These are phyloP conservation scores for Linum trigynum DNA, from an alignment of 345 rosid species.

Conservation along the genomic window DNA sequence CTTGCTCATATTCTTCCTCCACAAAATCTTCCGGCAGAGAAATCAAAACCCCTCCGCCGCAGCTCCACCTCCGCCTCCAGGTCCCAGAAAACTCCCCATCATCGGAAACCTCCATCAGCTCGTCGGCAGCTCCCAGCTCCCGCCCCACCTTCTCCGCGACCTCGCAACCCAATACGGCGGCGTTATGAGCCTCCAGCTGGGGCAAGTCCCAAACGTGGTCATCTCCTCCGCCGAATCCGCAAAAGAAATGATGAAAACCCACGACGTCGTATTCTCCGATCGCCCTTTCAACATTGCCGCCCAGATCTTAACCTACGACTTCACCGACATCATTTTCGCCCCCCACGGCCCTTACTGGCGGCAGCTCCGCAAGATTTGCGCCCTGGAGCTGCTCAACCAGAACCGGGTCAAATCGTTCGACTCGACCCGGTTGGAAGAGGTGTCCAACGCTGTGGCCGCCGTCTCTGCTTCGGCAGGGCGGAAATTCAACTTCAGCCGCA, in stretches of 20 bases:
- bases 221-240: slow-evolving; percentile 14
- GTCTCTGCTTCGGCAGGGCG: not conserved
- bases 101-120: slow-evolving; percentile 15
- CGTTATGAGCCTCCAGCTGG: slow-evolving; percentile 11
- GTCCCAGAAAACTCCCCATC: slow-evolving; percentile 14
- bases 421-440: slow-evolving; percentile 4
- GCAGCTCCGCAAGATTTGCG: slow-evolving; percentile 10
- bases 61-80: slow-evolving; percentile 8
- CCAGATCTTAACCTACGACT: not conserved
- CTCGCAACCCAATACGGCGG: slow-evolving; percentile 11
- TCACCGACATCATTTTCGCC: not conserved
- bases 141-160: slow-evolving; percentile 10
- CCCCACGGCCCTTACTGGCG: slow-evolving; percentile 10
- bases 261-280: slow-evolving; percentile 9
- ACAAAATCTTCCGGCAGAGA: not conserved
- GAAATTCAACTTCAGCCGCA: slow-evolving; percentile 1
- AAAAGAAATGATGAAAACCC: slow-evolving; percentile 16
- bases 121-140: not conserved
- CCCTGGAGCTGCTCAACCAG: not conserved
- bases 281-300: slow-evolving; percentile 5
- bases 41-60: not conserved
- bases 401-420: slow-evolving; percentile 5
- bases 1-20: not conserved
- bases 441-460: not conserved
- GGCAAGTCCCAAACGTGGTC: slow-evolving; percentile 3